These are phyloP conservation scores for Tremella mesenterica DNA, from an alignment of 768 basidiomycete species.

Conservation along the genomic window DNA sequence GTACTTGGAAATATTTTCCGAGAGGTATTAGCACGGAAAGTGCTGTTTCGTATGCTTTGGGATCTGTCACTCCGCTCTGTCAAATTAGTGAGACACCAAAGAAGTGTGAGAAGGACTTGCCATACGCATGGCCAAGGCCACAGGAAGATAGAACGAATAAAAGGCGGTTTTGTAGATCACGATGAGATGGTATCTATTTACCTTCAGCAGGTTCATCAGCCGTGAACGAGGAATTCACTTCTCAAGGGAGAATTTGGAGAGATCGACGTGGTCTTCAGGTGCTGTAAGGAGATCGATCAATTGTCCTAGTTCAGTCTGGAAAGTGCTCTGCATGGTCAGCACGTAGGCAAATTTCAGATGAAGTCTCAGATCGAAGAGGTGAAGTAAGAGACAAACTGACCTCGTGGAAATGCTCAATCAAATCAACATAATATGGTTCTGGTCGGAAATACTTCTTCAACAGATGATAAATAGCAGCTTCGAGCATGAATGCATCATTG, in stretches of 20 bases:
- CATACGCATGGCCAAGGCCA: constrained; percentile 85
- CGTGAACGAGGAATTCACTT: constrained; percentile 51
- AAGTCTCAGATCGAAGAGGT: background rate
- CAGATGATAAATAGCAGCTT: constrained; percentile 82
- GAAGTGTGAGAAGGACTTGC: constrained; percentile 15
- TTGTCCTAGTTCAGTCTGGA: constrained; percentile 93
- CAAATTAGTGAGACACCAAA: background rate
- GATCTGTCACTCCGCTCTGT: constrained; percentile 47
- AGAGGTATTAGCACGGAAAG: constrained; percentile 76
- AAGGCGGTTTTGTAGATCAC: constrained; percentile 95
- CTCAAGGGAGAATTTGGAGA: constrained; percentile 75
- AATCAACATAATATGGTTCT: constrained; percentile 73
- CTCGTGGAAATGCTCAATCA: constrained; percentile 87
- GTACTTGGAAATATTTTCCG: constrained; percentile 97
- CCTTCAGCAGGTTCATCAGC: background rate
- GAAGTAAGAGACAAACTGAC: constrained; percentile 44
- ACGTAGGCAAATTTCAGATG: background rate
- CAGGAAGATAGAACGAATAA: constrained; percentile 98
- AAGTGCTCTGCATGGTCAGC: constrained; percentile 51
- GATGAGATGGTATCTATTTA: constrained; percentile 69
- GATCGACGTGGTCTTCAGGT: constrained; percentile 78
- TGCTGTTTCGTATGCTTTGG: constrained; percentile 62
- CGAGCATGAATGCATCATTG: constrained; percentile 95
- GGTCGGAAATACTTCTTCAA: constrained; percentile 76
- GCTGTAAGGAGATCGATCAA: constrained; percentile 93